Conservation (phyloP, 306 rosid genomes). For the Casuarina cunninghamiana region DNA sequence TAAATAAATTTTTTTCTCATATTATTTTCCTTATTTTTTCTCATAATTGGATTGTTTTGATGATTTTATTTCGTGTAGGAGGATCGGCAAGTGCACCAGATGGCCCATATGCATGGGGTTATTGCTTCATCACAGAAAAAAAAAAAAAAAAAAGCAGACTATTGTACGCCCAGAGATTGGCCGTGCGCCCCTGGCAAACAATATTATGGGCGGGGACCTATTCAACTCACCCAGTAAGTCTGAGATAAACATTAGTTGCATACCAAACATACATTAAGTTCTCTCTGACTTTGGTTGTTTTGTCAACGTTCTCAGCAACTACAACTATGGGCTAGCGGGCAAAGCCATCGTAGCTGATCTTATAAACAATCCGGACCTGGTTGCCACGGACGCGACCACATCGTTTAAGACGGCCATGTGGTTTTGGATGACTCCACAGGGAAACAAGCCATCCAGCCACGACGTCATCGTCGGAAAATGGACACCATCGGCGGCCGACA, state of each 20-base stretch:
- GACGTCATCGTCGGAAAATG: too few species aligned
- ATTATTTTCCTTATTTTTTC: too few species aligned
- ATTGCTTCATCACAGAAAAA: too few species aligned
- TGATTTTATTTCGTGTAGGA: background rate
- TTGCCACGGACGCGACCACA: constrained; percentile 36
- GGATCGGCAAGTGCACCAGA: constrained; percentile 6
- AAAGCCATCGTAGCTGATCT: constrained; percentile 46
- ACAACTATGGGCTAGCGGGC: constrained; percentile 63
- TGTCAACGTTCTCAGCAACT: constrained; percentile 29
- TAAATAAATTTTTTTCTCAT: too few species aligned
- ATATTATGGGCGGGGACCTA: constrained; percentile 66
- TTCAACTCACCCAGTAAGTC: background rate
- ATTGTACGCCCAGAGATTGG: background rate
- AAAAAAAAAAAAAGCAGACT: too few species aligned
- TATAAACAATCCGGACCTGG: constrained; percentile 55
- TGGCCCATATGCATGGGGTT: too few species aligned
- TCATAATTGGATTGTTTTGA: background rate
- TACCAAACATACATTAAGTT: too few species aligned
- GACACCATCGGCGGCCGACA: constrained; percentile 15
- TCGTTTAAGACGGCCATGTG: too few species aligned
- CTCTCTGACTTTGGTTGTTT: background rate
- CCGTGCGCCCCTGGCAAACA: constrained; percentile 50
- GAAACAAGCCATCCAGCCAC: too few species aligned
- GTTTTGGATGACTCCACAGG: too few species aligned
- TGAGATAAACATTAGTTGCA: too few species aligned